Conservation (phyloP, 1,284 basidiomycete species). For the Cryptococcus neoformans region DNA sequence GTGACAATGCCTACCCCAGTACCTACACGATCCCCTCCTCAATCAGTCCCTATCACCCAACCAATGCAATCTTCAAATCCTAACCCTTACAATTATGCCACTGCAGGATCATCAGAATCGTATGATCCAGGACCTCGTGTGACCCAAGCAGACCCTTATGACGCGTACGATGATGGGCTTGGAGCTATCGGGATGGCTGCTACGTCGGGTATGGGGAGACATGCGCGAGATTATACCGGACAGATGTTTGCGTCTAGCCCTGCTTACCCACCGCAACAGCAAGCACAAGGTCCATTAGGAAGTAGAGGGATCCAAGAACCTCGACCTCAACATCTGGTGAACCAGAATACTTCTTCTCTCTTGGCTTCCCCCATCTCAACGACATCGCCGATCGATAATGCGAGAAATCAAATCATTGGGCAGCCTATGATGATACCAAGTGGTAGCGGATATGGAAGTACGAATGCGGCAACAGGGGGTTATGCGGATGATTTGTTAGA, state of each 20-base stretch:
- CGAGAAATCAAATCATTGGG: neutral
- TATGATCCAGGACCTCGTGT: conserved; percentile 18
- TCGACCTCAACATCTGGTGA: conserved; percentile 12
- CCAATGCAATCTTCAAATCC: neutral
- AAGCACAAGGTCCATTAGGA: neutral
- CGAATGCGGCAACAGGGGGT: neutral
- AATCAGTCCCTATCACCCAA: neutral
- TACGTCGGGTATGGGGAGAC: conserved; percentile 15
- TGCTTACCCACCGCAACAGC: neutral
- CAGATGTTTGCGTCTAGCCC: conserved; percentile 7
- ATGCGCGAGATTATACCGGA: conserved; percentile 28
- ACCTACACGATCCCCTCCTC: conserved; percentile 10
- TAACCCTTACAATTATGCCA: conserved; percentile 4
- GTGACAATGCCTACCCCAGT: conserved; percentile 16
- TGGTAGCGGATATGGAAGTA: neutral
- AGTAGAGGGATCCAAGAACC: conserved; percentile 9
- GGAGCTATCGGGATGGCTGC: conserved; percentile 37
- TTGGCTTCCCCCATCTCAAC: conserved; percentile 5
- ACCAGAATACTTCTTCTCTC: neutral
- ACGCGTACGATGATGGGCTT: conserved; percentile 28
- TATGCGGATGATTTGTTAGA: conserved; percentile 1
- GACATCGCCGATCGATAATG: neutral
- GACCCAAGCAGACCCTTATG: conserved; percentile 19
- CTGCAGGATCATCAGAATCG: conserved; percentile 13
- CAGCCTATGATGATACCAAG: neutral